Percentiles rank a stretch among this genome's conserved stretches.
Evolutionary conservation across 164 flowering plant genomes (phyloP).

Genomic region (Berberis thunbergii): DNA sequence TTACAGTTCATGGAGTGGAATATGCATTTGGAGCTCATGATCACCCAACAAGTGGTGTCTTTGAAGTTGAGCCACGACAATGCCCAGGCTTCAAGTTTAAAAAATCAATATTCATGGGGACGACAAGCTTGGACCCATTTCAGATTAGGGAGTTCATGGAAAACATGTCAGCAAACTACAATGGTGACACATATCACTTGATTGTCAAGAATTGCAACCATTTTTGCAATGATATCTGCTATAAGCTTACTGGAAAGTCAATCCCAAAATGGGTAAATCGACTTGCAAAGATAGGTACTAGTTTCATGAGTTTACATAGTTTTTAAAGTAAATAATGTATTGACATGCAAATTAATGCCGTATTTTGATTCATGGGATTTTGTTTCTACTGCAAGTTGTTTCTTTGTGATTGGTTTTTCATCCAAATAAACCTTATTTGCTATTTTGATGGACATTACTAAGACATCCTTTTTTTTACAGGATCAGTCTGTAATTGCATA

Average conservation of each 20-base stretch:
- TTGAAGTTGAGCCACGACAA: constrained; percentile 91
- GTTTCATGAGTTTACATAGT: too few species aligned
- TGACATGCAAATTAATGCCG: too few species aligned
- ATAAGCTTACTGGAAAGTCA: constrained; percentile 65
- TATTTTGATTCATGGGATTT: too few species aligned
- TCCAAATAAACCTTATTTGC: too few species aligned
- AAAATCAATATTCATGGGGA: constrained; percentile 80
- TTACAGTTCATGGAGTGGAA: constrained; percentile 81
- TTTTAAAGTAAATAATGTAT: too few species aligned
- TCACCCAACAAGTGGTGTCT: constrained; percentile 78
- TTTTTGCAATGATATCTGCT: constrained; percentile 83
- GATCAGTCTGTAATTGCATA: too few species aligned
- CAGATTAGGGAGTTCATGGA: constrained; percentile 91
- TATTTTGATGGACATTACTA: too few species aligned
- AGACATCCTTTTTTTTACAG: too few species aligned
- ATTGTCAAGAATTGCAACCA: constrained; percentile 93
- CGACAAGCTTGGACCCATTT: constrained; percentile 55
- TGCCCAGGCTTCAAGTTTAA: constrained; percentile 26
- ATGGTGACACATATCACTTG: constrained; percentile 40
- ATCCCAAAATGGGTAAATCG: constrained; percentile 94
- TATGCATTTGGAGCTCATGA: constrained; percentile 50
- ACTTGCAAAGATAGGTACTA: constrained; percentile 80
- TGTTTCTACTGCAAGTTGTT: too few species aligned
- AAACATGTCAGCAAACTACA: constrained; percentile 45
- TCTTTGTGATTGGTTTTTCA: too few species aligned